A percentile compares a stretch with the other conserved stretches of the same genome.
These are phyloP conservation scores for Raphidocelis subcapitata DNA, from an alignment of 139 green algal genomes.

Conservation along the genomic window DNA sequence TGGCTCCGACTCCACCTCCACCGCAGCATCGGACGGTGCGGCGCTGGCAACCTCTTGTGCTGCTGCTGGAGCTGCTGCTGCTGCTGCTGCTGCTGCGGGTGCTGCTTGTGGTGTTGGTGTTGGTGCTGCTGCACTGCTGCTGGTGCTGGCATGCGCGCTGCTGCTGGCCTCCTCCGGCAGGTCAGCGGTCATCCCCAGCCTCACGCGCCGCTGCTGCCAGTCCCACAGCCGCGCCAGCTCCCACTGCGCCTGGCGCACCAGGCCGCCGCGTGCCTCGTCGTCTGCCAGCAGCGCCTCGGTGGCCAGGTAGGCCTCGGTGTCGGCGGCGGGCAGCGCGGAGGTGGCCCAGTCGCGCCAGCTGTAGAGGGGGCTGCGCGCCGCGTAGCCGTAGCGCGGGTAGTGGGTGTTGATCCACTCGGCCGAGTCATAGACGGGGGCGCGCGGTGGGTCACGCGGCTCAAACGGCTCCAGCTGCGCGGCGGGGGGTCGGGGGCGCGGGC, in stretches of 20 bases:
- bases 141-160: slow-evolving; percentile 1
- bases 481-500: too few relatives aligned
- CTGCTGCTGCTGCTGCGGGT: neutral
- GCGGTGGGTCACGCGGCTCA: too few relatives aligned
- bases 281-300: slow-evolving; percentile 11
- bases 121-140: neutral
- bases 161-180: slow-evolving; percentile 1
- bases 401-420: neutral
- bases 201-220: slow-evolving; percentile 31
- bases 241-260: slow-evolving; percentile 19
- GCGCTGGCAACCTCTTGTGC: neutral
- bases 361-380: slow-evolving; percentile 18
- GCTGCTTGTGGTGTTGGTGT: neutral
- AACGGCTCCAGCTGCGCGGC: too few relatives aligned
- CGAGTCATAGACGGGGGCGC: too few relatives aligned
- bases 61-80: neutral
- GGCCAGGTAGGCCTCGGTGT: neutral
- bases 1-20: too few relatives aligned
- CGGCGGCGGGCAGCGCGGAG: neutral
- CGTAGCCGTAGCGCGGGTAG: slow-evolving; percentile 9
- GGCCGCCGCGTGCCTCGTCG: slow-evolving; percentile 1
- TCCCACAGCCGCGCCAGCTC: slow-evolving; percentile 37
- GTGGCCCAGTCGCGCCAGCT: slow-evolving; percentile 10
- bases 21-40: too few relatives aligned
- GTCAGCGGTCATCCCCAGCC: slow-evolving; percentile 19